phyloP scores from a whole-genome alignment of 768 basidiomycete species.

The Epithele typhae region DNA sequence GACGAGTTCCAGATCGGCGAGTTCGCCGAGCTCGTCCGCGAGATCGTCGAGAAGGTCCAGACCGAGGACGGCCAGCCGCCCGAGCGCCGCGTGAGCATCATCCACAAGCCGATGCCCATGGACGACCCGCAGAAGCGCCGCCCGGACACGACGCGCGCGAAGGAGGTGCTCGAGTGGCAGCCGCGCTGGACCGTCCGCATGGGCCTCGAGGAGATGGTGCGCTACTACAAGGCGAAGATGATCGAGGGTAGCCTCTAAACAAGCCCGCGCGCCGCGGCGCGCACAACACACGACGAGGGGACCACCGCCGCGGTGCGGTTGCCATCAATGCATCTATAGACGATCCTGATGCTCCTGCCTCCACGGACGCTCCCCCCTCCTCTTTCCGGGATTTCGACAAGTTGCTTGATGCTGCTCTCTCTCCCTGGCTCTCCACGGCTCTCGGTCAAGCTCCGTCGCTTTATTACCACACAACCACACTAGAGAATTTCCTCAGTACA shows the following conservation, averaged over 20 bases:
- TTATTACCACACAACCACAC: too few relatives aligned
- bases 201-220: slow-evolving; percentile 93
- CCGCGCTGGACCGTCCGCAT: slow-evolving; percentile 90
- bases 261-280: too few relatives aligned
- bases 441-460: too few relatives aligned
- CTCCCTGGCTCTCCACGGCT: too few relatives aligned
- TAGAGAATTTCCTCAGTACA: too few relatives aligned
- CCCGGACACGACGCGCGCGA: slow-evolving; percentile 90
- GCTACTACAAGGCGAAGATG: slow-evolving; percentile 90
- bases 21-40: slow-evolving; percentile 89
- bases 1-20: slow-evolving; percentile 96
- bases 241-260: slow-evolving; percentile 71
- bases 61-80: slow-evolving; percentile 65
- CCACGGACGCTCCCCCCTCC: too few relatives aligned
- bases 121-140: slow-evolving; percentile 95
- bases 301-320: neutral
- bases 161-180: slow-evolving; percentile 81
- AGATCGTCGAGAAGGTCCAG: slow-evolving; percentile 92
- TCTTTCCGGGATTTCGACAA: too few relatives aligned
- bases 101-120: slow-evolving; percentile 78
- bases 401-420: too few relatives aligned
- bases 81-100: slow-evolving; percentile 53
- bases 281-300: neutral
- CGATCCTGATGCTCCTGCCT: too few relatives aligned
- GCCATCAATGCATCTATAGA: too few relatives aligned